A percentile compares a stretch with the other conserved stretches of the same genome.
Conservation (phyloP, 768 basidiomycete species). For the Calocybe indica region DNA sequence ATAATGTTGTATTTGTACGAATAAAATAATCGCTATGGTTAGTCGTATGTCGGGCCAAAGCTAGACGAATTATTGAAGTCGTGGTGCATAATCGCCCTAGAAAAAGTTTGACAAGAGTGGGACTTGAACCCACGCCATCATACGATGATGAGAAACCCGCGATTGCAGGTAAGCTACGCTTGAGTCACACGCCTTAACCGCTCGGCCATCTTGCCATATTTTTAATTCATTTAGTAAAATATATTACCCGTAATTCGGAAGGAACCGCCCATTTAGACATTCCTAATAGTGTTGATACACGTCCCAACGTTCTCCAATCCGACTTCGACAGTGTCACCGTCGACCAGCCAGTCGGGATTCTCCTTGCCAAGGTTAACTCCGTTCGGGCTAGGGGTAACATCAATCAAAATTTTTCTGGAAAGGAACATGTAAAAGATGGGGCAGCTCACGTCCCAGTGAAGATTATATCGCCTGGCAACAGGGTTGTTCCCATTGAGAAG, state of each 20-base stretch:
- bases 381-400: conserved; percentile 7
- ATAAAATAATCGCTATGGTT: no score
- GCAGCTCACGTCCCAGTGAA: conserved; percentile 36
- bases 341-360: conserved; percentile 16
- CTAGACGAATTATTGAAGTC: no score
- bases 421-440: not conserved
- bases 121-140: conserved; percentile 23
- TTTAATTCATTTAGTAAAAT: not conserved
- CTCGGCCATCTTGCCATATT: conserved; percentile 41
- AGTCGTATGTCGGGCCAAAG: no score
- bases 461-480: conserved; percentile 35
- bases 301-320: conserved; percentile 20
- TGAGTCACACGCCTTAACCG: conserved; percentile 44
- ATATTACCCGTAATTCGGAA: no score
- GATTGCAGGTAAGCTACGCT: conserved; percentile 27
- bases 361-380: conserved; percentile 15
- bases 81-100: not conserved
- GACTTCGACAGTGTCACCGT: conserved; percentile 21
- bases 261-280: not conserved
- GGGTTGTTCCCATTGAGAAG: conserved; percentile 39
- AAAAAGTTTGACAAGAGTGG: conserved; percentile 20
- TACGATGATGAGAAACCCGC: conserved; percentile 22
- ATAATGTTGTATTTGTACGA: no score
- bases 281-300: conserved; percentile 13
- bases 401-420: not conserved